These are phyloP conservation scores for Globisporangium spinosum DNA, from an alignment of 352 stramenopile genomes.

Conservation along the genomic window DNA sequence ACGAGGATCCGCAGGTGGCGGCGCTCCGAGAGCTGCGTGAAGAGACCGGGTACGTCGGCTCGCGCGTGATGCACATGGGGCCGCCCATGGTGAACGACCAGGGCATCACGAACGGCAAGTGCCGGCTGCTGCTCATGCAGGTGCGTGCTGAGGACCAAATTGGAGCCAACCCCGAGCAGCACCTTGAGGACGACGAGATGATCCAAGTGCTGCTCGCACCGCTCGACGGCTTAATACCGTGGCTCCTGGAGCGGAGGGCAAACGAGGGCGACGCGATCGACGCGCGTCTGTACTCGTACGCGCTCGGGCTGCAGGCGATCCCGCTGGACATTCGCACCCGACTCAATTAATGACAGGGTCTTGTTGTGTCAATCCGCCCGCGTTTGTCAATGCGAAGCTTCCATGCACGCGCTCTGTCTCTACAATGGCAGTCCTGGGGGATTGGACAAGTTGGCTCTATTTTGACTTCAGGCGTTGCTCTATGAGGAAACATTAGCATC, in stretches of 20 bases:
- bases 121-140: slow-evolving; percentile 58
- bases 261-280: slow-evolving; percentile 13
- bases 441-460: neutral
- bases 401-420: neutral
- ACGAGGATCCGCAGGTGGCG: slow-evolving; percentile 67
- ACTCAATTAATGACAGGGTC: neutral
- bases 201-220: slow-evolving; percentile 62
- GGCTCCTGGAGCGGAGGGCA: slow-evolving; percentile 26
- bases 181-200: slow-evolving; percentile 68
- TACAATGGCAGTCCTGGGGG: neutral
- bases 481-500: neutral
- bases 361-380: neutral
- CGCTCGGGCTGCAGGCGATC: slow-evolving; percentile 15
- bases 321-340: slow-evolving; percentile 2
- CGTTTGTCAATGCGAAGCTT: too few species aligned
- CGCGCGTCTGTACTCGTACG: slow-evolving; percentile 14
- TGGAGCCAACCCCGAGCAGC: slow-evolving; percentile 24
- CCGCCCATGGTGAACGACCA: slow-evolving; percentile 82
- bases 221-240: slow-evolving; percentile 59
- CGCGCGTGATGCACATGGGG: slow-evolving; percentile 39
- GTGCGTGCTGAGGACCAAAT: slow-evolving; percentile 42
- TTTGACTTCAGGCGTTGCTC: neutral
- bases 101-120: slow-evolving; percentile 72
- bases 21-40: slow-evolving; percentile 85
- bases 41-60: slow-evolving; percentile 79